These are phyloP conservation scores for Mycena maculata DNA, from an alignment of 768 basidiomycete genomes.

Conservation along the genomic window DNA sequence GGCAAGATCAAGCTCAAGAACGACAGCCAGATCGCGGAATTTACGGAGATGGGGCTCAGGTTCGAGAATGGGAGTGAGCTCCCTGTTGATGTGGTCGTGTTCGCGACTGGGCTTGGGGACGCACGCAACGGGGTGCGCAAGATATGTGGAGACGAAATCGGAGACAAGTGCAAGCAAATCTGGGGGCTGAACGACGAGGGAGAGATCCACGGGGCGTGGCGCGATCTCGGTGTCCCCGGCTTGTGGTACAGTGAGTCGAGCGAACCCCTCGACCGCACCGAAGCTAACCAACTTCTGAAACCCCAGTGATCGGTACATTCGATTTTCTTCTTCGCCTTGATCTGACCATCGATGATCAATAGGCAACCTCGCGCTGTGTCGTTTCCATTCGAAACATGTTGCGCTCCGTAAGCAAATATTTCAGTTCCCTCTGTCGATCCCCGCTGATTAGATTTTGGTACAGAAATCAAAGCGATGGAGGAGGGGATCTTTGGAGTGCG, in stretches of 20 bases:
- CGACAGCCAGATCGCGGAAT: constrained; percentile 54
- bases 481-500: constrained; percentile 57
- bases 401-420: constrained; percentile 62
- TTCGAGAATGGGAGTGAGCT: background rate
- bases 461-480: constrained; percentile 79
- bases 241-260: constrained; percentile 73
- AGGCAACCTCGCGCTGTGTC: constrained; percentile 69
- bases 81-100: constrained; percentile 62
- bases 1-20: constrained; percentile 80
- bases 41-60: constrained; percentile 42
- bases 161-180: constrained; percentile 56
- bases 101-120: constrained; percentile 69
- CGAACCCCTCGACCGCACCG: too few relatives aligned
- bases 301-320: constrained; percentile 58
- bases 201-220: constrained; percentile 63
- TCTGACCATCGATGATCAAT: background rate
- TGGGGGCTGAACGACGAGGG: constrained; percentile 77
- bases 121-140: constrained; percentile 49
- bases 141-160: constrained; percentile 62
- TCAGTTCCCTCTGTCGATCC: background rate
- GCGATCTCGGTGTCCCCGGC: constrained; percentile 63
- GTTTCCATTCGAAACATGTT: constrained; percentile 76
- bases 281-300: too few relatives aligned
- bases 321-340: background rate
- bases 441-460: background rate